Percentiles rank a stretch among this genome's conserved stretches.
Conservation (phyloP, 1,139 yeast species). For the Saccharomyces hybrid region DNA sequence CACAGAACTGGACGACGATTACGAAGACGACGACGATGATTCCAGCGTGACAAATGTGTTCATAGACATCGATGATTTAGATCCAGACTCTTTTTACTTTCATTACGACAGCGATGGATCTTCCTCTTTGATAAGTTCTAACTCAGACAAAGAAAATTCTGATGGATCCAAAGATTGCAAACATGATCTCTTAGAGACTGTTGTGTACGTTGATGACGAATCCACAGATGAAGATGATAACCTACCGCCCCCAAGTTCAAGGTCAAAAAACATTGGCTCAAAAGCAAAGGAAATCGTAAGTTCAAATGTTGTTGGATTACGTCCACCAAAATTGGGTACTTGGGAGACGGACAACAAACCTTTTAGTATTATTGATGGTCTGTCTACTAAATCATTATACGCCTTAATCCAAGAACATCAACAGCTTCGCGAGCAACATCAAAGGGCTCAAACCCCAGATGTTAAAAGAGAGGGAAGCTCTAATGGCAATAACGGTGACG, state of each 20-base stretch:
- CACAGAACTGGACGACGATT: constrained; percentile 2
- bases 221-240: constrained; percentile 86
- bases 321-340: constrained; percentile 89
- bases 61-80: constrained; percentile 34
- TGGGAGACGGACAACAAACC: constrained; percentile 86
- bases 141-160: constrained; percentile 12
- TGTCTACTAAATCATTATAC: constrained; percentile 71
- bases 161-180: constrained; percentile 11
- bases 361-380: constrained; percentile 89
- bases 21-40: constrained; percentile 25
- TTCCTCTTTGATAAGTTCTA: constrained; percentile 19
- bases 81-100: constrained; percentile 34
- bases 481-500: constrained; percentile 36
- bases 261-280: constrained; percentile 50
- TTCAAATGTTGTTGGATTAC: constrained; percentile 70
- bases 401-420: constrained; percentile 32
- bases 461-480: constrained; percentile 10
- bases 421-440: constrained; percentile 22
- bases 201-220: constrained; percentile 47
- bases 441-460: constrained; percentile 16
- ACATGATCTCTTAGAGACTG: constrained; percentile 23
- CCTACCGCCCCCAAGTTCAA: constrained; percentile 57
- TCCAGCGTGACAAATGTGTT: constrained; percentile 30
- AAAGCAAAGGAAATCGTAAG: constrained; percentile 82
- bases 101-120: constrained; percentile 27